phyloP scores from a whole-genome alignment of 192 early-diverging fungal genomes.

The Chytriomyces sp. region DNA sequence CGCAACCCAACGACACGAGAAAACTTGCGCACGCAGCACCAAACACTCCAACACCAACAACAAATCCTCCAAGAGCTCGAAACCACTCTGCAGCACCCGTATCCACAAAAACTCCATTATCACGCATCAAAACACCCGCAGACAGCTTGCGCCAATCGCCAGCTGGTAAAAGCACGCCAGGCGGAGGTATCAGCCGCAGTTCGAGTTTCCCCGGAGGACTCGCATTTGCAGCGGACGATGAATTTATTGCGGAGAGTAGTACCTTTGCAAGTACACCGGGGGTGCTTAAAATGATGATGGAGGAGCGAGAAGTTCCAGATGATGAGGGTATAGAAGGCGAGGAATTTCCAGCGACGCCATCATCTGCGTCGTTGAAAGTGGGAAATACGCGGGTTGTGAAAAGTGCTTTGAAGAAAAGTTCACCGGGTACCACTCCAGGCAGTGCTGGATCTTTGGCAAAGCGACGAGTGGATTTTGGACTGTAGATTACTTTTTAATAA shows the following conservation, averaged over 20 bases:
- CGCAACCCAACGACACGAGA: no score
- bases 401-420: no score
- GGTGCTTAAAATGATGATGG: neutral
- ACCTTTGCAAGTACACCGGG: neutral
- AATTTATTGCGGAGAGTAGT: neutral
- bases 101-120: neutral
- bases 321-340: no score
- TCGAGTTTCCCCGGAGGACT: neutral
- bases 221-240: neutral
- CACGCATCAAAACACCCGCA: constrained; percentile 15
- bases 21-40: neutral
- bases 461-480: no score
- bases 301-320: no score
- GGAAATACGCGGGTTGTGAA: no score
- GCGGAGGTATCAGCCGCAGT: neutral
- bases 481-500: no score
- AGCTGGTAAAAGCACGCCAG: neutral
- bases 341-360: no score
- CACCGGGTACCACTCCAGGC: no score
- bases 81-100: neutral
- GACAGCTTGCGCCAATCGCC: neutral
- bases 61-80: neutral
- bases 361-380: no score
- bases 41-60: neutral
- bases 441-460: no score